phyloP scores from a whole-genome alignment of 176 grass and related monocot species.

The Oryza rufipogon region DNA sequence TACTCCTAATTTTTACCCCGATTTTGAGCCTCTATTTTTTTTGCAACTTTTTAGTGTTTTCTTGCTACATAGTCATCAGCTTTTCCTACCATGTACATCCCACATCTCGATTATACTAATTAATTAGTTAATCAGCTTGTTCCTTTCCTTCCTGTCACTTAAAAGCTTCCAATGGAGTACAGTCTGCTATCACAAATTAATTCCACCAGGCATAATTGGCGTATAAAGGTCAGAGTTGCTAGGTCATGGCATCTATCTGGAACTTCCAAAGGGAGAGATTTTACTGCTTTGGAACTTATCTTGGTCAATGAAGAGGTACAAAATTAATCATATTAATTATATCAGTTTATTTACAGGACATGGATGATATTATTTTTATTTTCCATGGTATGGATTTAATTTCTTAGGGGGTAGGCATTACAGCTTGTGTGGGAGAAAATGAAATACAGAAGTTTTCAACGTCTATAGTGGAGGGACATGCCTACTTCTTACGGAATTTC shows the following conservation, averaged over 20 bases:
- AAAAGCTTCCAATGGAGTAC: background rate
- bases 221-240: background rate
- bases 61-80: background rate
- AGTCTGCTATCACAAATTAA: background rate
- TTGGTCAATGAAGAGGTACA: slow-evolving; percentile 15
- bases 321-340: background rate
- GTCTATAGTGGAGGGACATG: background rate
- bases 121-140: too few species aligned
- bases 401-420: background rate
- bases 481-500: background rate
- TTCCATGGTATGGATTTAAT: background rate
- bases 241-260: background rate
- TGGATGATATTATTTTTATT: background rate
- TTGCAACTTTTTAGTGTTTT: background rate
- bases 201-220: background rate
- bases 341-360: background rate
- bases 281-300: background rate
- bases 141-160: background rate
- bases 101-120: too few species aligned
- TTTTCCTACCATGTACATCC: background rate
- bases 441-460: background rate
- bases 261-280: background rate
- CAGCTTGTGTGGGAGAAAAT: background rate
- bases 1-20: background rate
- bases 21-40: background rate